Base-by-base conservation (phyloP, 331 rosid genomes). In the Acacia pycnantha region DNA sequence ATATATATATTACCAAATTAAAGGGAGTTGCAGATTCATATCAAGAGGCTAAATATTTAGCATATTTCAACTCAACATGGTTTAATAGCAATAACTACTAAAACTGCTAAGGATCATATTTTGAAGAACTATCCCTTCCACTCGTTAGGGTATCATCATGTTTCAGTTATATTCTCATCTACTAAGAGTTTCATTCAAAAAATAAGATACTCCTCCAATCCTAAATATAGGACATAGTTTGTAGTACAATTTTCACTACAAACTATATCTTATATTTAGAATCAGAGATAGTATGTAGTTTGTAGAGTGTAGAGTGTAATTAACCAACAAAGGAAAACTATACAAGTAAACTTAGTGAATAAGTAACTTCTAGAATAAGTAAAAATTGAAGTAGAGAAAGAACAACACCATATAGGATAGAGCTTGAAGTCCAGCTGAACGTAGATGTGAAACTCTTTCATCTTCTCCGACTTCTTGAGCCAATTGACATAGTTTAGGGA, bases 401-500 rank as follows among this genome's bases (percentile, higher is more conserved):
- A 33, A 81, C 67, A 70, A 51, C 87, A 96, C 99, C 99, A 96
- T 89, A 76, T 59, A 86, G 76, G 97, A 92, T 71, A 96, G 85
- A 78, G 86, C 77, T 78, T 90, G 94, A 37, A 92, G 88, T 79
- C 97, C 99, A 58, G 97, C 92, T 50, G 99, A 92, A 43, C 94
- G 98, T 74, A 96, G 84, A 83, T 35, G 83, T 65, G 89, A 80
- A 87, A 92, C 92, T 83, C 84, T 90, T 19, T 88, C 92, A 79
- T 79, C 88, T 51, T 88, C 90, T 83, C 96, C 99, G 76, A 37
- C 83, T 88, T 92, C 97, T 90, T 86, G 89, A 84, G 99, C 97
- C 94, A 94, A 73, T 85, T 96, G 90, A 88, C 98, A 96, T 70
- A 96, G 95, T 84, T 96, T 96, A 22, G 90, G 97, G 86, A 92